Base-by-base conservation (phyloP, 768 basidiomycete species). In the Mycena polygramma region DNA sequence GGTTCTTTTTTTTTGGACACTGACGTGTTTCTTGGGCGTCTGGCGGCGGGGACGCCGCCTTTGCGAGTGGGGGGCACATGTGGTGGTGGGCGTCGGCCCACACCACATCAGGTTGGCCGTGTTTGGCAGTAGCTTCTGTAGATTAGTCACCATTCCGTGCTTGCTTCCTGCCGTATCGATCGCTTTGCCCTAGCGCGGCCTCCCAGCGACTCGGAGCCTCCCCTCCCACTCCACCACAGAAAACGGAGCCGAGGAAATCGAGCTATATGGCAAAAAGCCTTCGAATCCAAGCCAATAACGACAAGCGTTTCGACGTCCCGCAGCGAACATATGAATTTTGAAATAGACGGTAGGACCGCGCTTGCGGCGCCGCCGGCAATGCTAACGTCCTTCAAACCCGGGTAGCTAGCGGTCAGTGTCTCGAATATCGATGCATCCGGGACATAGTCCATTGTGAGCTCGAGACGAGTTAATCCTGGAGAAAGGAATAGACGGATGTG, bases 401-500 rank as follows among this genome's bases (percentile, higher is more conserved):
- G n/a, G 20, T 24, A 65, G 35, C 48, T 46, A 13, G 1, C 13
- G 2, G 54, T 30, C 20, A 65, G 4, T 9, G 36, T 57, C 35
- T 13, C 4, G 20, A 65, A 17, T 24, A 65, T 37, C 2, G 48
- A 49, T n/a, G 41, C 14, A 10, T 65, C 4, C 1, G 45, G 9
- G 36, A 49, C 15, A 17, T 7, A 6, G 17, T 39, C 46, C 35
- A 65, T 35, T 7, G 22, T 24, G 35, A 57, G 5, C 8, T 10
- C 2, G 4, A 65, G 43, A 49, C 22, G 1, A 2, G 55, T 65
- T n/a, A 66, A 37, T 26, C 22, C 11, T 1, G 64, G 55, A 2
- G 64, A 17, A 22, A 66, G 45, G 35, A 66, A 66, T 36, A 66
- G 57, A 48, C 24, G 19, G 46, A 57, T 10, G 39, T 66, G 37